Evolutionary conservation across 495 filamentous ascomycete species (phyloP), one percentile per base, ranked within the genome.

Genomic region (Physcia stellaris): DNA sequence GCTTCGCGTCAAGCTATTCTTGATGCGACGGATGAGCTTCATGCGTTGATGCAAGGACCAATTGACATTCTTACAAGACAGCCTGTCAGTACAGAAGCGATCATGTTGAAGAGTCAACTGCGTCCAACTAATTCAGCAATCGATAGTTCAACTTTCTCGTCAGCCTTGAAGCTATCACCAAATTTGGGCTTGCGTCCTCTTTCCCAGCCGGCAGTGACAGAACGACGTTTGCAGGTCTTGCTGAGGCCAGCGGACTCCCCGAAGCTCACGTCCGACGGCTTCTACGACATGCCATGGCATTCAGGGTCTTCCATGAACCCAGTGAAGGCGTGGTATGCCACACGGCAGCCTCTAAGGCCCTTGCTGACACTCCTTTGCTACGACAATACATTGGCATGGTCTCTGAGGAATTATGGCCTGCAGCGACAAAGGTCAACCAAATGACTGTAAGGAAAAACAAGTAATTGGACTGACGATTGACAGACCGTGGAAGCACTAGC

Each of bases 241-340:
- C 68, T 11, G 26, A 45, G 27, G 54, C 54, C 33, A 63, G 60
- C 1, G 42, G 57, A 1, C 35, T 45, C 21, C 33, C 28, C 24
- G 47, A 50, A n/a, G 20, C 32, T 20, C 9, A 42, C 18, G 29
- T 56, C 12, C 42, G 32, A 10, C 36, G 51, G 3, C 24, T 53
- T 9, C 17, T 56, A 15, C 46, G 45, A 4, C 49, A 49, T 43
- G 51, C 51, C 13, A 48, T 51, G 34, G 43, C 45, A 30, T 65
- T 70, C 39, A 58, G 58, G 12, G 65, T 77, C 40, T 79, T 79
- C 60, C 48, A 54, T 13, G 72, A 77, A 37, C 62, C 66, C 3
- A 38, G 39, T 13, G 64, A 63, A 0, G 66, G 63, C 2, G 40
- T 63, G 4, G 62, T 79, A 33, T 62, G 58, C 4, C 74, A 77